Evolutionary conservation across 1,284 basidiomycete species (phyloP), one percentile per base, ranked within the genome.

Genomic region (Ganoderma multipileum): DNA sequence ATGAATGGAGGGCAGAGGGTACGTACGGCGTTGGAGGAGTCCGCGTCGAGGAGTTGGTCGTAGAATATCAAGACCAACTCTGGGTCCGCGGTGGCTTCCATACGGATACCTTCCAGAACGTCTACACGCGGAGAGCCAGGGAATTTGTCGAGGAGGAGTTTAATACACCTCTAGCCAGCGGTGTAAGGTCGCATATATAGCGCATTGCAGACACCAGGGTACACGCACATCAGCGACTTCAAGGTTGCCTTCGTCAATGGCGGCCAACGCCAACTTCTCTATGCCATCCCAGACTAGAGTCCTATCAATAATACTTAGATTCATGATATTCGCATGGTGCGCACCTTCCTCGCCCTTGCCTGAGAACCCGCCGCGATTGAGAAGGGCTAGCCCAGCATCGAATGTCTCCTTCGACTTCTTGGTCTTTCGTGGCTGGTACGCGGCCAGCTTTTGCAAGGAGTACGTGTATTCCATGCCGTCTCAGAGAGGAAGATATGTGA

Each of bases 251-350:
- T 95, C 80, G 76, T 99, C 97, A 64, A 98, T 83, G 0, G 97
- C 89, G 1, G 97, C 95, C 47, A 97, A 84, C 4, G 91, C 89
- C 1, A 98, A 84, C 77, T 98, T 96, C 78, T 99, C 97, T 18
- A 97, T 82, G 70, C 96, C 90, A 1, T 91, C 86, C 95, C 95
- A 98, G 72, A 86, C 94, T 96, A 26, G 1, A 36, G n/a, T 36
- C 33, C 30, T 26, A 41, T 55, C 23, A 57, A 26, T 23, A 57
- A 23, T 23, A 18, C n/a, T 30, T 14, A 20, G 4, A 14, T 54
- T 0, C 5, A n/a, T 26, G 30, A 57, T 76, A 61, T 38, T 39
- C 14, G n/a, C 36, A 7, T 8, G 11, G 4, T 41, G 23, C 58
- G 58, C 64, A 91, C 91, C 84, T 75, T 92, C 89, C 66, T 93